phyloP scores from a whole-genome alignment of 1,139 yeast genomes.

The Pneumocystis oryctolagi region DNA sequence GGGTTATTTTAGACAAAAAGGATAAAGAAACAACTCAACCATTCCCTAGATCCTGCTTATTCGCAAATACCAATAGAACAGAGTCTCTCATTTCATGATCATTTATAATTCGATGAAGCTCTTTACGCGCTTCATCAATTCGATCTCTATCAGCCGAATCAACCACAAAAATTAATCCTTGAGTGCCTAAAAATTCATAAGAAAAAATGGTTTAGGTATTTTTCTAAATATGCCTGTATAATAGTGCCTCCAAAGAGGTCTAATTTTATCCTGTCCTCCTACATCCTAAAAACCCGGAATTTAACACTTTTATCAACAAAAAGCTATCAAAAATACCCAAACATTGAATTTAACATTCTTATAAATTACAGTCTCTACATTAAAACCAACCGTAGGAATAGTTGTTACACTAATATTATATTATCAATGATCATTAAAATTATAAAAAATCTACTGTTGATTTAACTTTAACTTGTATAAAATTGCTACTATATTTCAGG shows the following conservation, averaged over 20 bases:
- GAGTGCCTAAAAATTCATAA: slow-evolving; percentile 3
- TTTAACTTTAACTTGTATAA: slow-evolving; percentile 60
- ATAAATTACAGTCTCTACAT: slow-evolving; percentile 83
- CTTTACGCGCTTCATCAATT: slow-evolving; percentile 73
- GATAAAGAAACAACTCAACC: slow-evolving; percentile 22
- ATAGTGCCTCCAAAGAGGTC: slow-evolving; percentile 98
- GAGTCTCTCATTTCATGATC: slow-evolving; percentile 87
- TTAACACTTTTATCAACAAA: neutral
- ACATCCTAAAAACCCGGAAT: slow-evolving; percentile 44
- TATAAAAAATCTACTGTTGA: slow-evolving; percentile 26
- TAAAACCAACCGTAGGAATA: slow-evolving; percentile 62
- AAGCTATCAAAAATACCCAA: slow-evolving; percentile 28
- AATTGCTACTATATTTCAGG: slow-evolving; percentile 27
- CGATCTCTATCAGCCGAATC: slow-evolving; percentile 95
- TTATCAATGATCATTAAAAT: neutral
- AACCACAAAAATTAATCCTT: slow-evolving; percentile 61
- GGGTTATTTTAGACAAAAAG: neutral
- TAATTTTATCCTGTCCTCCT: slow-evolving; percentile 92
- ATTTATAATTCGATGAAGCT: slow-evolving; percentile 74
- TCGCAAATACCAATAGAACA: slow-evolving; percentile 87
- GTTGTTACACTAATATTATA: slow-evolving; percentile 5
- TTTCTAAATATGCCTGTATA: slow-evolving; percentile 35
- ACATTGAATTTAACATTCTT: slow-evolving; percentile 80
- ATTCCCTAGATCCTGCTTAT: slow-evolving; percentile 93
- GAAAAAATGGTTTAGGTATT: neutral